A percentile compares a stretch with the other conserved stretches of the same genome.
Conservation (phyloP, 352 stramenopile genomes). For the Globisporangium barbulae region DNA sequence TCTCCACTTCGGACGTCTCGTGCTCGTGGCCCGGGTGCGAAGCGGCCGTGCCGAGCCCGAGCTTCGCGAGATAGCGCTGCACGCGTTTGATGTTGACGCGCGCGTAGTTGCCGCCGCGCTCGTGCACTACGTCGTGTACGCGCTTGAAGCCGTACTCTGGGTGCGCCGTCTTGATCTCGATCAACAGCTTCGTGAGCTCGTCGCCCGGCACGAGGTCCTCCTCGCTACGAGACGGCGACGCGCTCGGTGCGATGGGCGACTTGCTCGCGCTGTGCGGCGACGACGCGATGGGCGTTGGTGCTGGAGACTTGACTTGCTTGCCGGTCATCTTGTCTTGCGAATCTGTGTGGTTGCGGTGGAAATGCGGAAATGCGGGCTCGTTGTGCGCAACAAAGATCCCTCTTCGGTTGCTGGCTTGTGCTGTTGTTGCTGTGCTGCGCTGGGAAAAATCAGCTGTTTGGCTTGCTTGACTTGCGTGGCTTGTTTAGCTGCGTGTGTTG, state of each 20-base stretch:
- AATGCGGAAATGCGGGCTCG: slow-evolving; percentile 4
- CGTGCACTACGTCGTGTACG: slow-evolving; percentile 28
- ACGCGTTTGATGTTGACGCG: slow-evolving; percentile 31
- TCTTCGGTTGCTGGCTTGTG: neutral
- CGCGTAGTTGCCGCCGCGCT: slow-evolving; percentile 31
- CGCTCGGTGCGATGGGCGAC: slow-evolving; percentile 2
- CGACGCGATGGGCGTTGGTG: neutral
- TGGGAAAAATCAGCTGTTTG: neutral
- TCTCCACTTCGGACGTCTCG: slow-evolving; percentile 39
- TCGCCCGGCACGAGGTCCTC: slow-evolving; percentile 22
- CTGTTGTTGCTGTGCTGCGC: neutral
- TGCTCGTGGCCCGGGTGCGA: slow-evolving; percentile 14
- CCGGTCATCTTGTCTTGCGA: neutral
- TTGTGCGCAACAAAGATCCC: neutral
- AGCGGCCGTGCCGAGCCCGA: slow-evolving; percentile 15
- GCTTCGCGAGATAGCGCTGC: slow-evolving; percentile 35
- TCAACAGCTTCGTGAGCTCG: slow-evolving; percentile 31
- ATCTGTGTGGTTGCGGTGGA: neutral
- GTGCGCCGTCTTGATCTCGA: slow-evolving; percentile 43
- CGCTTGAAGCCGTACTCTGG: slow-evolving; percentile 34
- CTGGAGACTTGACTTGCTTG: slow-evolving; percentile 15
- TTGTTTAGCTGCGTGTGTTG: neutral
- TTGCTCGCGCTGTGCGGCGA: slow-evolving; percentile 9
- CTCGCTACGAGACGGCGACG: slow-evolving; percentile 6
- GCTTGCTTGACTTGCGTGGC: neutral